phyloP scores from a whole-genome alignment of 371 early-diverging fungal species.

The Rhizopus stolonifer region DNA sequence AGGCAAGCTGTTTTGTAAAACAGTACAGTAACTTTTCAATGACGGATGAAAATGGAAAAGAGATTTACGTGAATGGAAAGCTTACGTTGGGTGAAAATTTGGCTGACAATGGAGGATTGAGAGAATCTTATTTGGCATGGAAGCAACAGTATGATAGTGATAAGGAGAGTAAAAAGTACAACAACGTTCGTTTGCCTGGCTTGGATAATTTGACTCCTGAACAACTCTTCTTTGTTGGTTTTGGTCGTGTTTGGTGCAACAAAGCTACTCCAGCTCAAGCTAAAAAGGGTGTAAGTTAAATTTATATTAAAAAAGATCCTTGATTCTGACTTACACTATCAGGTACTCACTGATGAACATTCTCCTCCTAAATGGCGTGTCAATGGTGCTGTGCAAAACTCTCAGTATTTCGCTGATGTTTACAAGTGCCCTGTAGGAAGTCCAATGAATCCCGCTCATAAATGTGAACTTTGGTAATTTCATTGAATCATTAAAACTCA shows the following conservation, averaged over 20 bases:
- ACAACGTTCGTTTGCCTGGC: constrained; percentile 53
- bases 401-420: constrained; percentile 58
- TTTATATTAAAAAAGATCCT: background rate
- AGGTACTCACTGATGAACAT: constrained; percentile 52
- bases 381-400: constrained; percentile 64
- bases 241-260: constrained; percentile 56
- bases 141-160: constrained; percentile 39
- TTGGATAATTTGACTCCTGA: constrained; percentile 43
- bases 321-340: background rate
- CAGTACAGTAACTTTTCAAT: constrained; percentile 57
- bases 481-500: background rate
- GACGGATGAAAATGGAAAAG: constrained; percentile 24
- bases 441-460: constrained; percentile 56
- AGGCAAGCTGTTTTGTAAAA: constrained; percentile 58
- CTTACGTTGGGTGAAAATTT: constrained; percentile 70
- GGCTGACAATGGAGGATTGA: constrained; percentile 72
- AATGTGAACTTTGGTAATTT: constrained; percentile 55
- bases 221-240: constrained; percentile 57
- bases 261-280: constrained; percentile 37
- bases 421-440: constrained; percentile 58
- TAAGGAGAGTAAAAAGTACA: constrained; percentile 29
- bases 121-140: constrained; percentile 41
- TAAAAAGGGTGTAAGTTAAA: constrained; percentile 30
- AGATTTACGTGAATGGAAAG: constrained; percentile 46
- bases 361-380: constrained; percentile 58